These are phyloP conservation scores for Dictyostelium capitatum DNA, from an alignment of 78 protist genomes.

Conservation along the genomic window DNA sequence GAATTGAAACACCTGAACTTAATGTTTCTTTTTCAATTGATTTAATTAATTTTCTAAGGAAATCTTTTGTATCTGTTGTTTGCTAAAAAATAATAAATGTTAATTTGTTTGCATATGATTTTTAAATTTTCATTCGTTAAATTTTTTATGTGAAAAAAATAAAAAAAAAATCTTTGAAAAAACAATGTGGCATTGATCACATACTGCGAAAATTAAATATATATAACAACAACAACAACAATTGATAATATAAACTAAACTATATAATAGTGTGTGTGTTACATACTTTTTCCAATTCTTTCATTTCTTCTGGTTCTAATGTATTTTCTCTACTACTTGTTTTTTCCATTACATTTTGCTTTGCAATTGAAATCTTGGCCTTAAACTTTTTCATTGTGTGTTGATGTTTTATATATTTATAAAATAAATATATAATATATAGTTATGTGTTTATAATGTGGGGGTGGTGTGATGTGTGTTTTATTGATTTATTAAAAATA, in stretches of 20 bases:
- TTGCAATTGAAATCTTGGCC: constrained; percentile 31
- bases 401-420: no score
- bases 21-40: constrained; percentile 71
- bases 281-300: constrained; percentile 55
- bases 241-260: no score
- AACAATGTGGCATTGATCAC: background rate
- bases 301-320: constrained; percentile 72
- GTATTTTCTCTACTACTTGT: constrained; percentile 66
- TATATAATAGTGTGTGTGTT: no score
- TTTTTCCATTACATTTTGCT: constrained; percentile 77
- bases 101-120: background rate
- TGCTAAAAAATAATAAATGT: constrained; percentile 5
- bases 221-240: no score
- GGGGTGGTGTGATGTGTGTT: background rate
- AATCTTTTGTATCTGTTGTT: constrained; percentile 47
- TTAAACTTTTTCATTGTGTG: constrained; percentile 49
- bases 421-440: no score
- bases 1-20: constrained; percentile 68
- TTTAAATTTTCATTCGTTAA: background rate
- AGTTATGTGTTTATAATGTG: background rate
- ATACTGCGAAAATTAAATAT: no score
- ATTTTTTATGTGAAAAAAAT: no score
- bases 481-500: background rate
- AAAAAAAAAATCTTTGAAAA: no score
- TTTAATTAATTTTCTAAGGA: constrained; percentile 63